A percentile compares a stretch with the other conserved stretches of the same genome.
phyloP scores from a whole-genome alignment of 2,329 filamentous ascomycete species.

The Cadophora malorum region DNA sequence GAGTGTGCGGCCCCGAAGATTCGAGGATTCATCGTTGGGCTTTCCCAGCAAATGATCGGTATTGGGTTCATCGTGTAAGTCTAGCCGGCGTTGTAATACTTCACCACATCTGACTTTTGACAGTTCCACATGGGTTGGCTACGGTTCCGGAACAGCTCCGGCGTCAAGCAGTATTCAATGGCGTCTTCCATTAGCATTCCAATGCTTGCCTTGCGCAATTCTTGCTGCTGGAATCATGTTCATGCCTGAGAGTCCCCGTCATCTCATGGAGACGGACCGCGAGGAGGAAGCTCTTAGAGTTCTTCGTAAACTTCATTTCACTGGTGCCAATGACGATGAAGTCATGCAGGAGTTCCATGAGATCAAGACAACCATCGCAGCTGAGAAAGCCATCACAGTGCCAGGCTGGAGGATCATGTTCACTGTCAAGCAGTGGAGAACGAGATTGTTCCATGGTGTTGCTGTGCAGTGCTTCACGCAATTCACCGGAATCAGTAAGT shows the following conservation, averaged over 20 bases:
- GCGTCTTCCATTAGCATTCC: constrained; percentile 52
- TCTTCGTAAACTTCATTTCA: constrained; percentile 72
- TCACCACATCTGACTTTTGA: constrained; percentile 44
- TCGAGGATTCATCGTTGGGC: constrained; percentile 63
- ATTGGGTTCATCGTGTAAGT: constrained; percentile 55
- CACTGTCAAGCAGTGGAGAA: constrained; percentile 63
- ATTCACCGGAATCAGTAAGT: constrained; percentile 60
- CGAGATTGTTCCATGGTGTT: constrained; percentile 65
- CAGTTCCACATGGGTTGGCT: constrained; percentile 65
- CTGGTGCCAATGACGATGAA: constrained; percentile 66
- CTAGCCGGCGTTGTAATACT: constrained; percentile 34
- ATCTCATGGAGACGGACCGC: constrained; percentile 77
- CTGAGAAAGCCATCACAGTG: constrained; percentile 60
- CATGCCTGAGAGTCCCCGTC: constrained; percentile 75
- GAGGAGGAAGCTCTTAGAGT: constrained; percentile 69
- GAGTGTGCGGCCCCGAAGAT: constrained; percentile 69
- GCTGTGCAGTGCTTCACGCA: constrained; percentile 71
- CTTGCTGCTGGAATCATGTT: constrained; percentile 69
- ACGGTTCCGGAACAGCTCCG: constrained; percentile 48
- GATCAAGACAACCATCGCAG: constrained; percentile 67
- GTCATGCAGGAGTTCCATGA: constrained; percentile 64
- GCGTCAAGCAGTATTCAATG: constrained; percentile 36
- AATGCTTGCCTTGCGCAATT: constrained; percentile 68
- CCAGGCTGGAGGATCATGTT: constrained; percentile 64
- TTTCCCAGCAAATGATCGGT: constrained; percentile 72